These are phyloP conservation scores for Albizia julibrissin DNA, from an alignment of 306 rosid species.

Conservation along the genomic window DNA sequence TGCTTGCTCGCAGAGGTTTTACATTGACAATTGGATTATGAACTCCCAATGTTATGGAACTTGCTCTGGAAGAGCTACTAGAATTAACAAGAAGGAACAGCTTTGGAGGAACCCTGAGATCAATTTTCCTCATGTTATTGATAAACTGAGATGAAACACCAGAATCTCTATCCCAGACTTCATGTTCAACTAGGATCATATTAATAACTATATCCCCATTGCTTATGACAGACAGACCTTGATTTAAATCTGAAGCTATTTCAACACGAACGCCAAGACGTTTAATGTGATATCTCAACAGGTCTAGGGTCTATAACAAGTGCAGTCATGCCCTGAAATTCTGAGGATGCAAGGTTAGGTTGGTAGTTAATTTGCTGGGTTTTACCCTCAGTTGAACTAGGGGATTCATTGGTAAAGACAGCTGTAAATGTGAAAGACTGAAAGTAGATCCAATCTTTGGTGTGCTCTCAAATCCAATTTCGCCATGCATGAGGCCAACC, in stretches of 20 bases:
- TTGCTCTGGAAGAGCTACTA: slow-evolving; percentile 45
- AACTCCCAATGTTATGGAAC: slow-evolving; percentile 35
- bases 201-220: slow-evolving; percentile 45
- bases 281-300: slow-evolving; percentile 81
- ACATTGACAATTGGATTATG: slow-evolving; percentile 54
- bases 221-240: slow-evolving; percentile 51
- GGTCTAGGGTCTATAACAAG: slow-evolving; percentile 75
- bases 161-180: slow-evolving; percentile 87
- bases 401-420: slow-evolving; percentile 59
- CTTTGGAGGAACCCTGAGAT: slow-evolving; percentile 54
- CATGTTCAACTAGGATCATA: slow-evolving; percentile 77
- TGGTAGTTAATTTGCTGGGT: slow-evolving; percentile 58
- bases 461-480: slow-evolving; percentile 81
- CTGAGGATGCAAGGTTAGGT: slow-evolving; percentile 58
- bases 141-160: slow-evolving; percentile 52
- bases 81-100: slow-evolving; percentile 76
- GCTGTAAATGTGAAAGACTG: slow-evolving; percentile 93
- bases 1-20: slow-evolving; percentile 90
- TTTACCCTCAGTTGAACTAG: slow-evolving; percentile 49
- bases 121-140: slow-evolving; percentile 43
- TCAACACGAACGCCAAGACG: slow-evolving; percentile 84
- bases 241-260: slow-evolving; percentile 65
- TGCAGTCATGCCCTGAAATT: slow-evolving; percentile 80
- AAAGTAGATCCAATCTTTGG: slow-evolving; percentile 90
- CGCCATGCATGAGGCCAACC: slow-evolving; percentile 96